Conservation (phyloP, 2,329 filamentous ascomycete genomes). For the Phialophora verrucosa region DNA sequence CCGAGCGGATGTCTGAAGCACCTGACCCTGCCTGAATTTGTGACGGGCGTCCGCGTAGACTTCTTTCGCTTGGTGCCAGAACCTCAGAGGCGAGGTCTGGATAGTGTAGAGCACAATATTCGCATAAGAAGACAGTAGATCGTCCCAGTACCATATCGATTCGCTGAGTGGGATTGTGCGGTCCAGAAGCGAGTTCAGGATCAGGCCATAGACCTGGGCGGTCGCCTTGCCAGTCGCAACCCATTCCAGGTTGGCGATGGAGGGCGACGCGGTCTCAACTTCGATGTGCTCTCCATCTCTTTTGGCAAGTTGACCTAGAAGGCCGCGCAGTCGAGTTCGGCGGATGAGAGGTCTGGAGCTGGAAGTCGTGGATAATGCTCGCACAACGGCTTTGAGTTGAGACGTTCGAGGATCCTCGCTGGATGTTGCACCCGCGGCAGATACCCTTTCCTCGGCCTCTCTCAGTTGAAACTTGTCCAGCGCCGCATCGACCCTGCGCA, state of each 20-base stretch:
- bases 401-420: constrained; percentile 41
- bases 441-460: constrained; percentile 34
- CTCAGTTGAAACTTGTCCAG: constrained; percentile 63
- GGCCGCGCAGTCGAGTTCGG: constrained; percentile 62
- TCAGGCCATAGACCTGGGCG: constrained; percentile 79
- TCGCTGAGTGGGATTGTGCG: constrained; percentile 68
- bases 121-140: constrained; percentile 76
- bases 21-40: constrained; percentile 38
- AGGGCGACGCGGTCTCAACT: constrained; percentile 41
- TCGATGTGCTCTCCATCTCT: constrained; percentile 40
- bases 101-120: constrained; percentile 82
- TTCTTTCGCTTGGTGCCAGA: constrained; percentile 74
- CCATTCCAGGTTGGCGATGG: constrained; percentile 79
- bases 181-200: constrained; percentile 33
- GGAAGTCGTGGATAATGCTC: constrained; percentile 72
- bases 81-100: constrained; percentile 78
- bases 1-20: constrained; percentile 43
- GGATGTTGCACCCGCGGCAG: constrained; percentile 20
- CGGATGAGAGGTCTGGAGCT: constrained; percentile 68
- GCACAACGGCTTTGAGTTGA: constrained; percentile 69
- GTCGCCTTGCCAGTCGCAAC: constrained; percentile 87
- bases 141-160: constrained; percentile 96
- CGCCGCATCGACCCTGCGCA: constrained; percentile 63
- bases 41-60: constrained; percentile 59
- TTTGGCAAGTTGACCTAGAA: constrained; percentile 65